Conservation (phyloP, 164 flowering plant genomes). For the Pachysandra terminalis region DNA sequence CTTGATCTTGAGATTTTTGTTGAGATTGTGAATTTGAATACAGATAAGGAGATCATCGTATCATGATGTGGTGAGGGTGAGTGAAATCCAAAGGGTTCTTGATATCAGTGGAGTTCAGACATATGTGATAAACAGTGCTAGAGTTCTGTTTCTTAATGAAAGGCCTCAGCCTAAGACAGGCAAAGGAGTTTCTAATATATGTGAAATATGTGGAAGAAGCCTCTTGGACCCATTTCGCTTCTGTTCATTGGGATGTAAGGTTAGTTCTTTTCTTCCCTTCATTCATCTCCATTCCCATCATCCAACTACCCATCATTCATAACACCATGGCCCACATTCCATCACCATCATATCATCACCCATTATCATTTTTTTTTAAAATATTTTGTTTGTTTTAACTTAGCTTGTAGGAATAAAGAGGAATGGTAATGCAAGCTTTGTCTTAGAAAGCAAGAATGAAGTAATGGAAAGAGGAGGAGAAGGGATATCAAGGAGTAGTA, state of each 20-base stretch:
- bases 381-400: conserved; percentile 8
- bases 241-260: conserved; percentile 98
- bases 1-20: not conserved
- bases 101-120: conserved; percentile 90
- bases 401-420: conserved; percentile 76
- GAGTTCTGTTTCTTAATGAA: conserved; percentile 83
- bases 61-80: conserved; percentile 92
- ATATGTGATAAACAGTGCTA: conserved; percentile 92
- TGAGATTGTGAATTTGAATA: not conserved
- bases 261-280: conserved; percentile 14
- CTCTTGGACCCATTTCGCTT: conserved; percentile 78
- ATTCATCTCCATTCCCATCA: conserved; percentile 10
- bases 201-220: conserved; percentile 80
- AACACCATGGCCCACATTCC: conserved; percentile 10
- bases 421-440: conserved; percentile 69
- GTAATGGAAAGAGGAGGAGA: conserved; percentile 37
- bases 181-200: conserved; percentile 64
- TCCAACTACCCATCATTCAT: conserved; percentile 4
- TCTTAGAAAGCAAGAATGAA: conserved; percentile 41
- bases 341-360: conserved; percentile 4
- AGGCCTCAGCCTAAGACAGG: conserved; percentile 84
- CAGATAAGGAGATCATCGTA: conserved; percentile 96
- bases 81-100: conserved; percentile 68
- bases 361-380: not conserved
- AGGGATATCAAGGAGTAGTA: conserved; percentile 26